These are phyloP conservation scores for Infundibulicybe gibba DNA, from an alignment of 768 basidiomycete species.

Conservation along the genomic window DNA sequence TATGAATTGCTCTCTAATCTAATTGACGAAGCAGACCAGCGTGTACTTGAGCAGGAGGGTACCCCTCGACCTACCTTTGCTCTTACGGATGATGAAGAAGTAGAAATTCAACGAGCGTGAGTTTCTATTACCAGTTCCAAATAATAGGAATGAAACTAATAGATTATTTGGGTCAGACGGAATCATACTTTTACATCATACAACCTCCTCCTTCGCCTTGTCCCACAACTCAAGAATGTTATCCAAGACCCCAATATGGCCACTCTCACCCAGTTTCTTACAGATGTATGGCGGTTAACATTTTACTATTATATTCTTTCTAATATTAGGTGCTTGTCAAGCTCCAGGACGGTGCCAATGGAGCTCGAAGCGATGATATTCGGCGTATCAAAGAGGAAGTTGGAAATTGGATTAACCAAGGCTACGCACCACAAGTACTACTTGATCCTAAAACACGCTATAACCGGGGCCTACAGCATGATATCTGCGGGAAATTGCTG, in stretches of 20 bases:
- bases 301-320: neutral
- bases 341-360: conserved; percentile 19
- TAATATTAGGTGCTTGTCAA: conserved; percentile 3
- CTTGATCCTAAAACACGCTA: conserved; percentile 4
- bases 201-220: neutral
- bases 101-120: neutral
- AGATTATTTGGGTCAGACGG: too few species aligned
- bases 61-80: too few species aligned
- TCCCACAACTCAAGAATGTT: neutral
- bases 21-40: neutral
- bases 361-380: conserved; percentile 18
- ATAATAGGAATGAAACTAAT: neutral
- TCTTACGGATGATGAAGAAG: neutral
- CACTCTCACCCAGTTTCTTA: too few species aligned
- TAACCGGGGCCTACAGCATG: conserved; percentile 17
- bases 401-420: conserved; percentile 15
- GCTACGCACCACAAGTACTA: conserved; percentile 1
- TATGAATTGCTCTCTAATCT: neutral
- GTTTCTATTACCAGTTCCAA: too few species aligned
- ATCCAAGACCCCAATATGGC: too few species aligned
- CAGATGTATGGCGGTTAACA: neutral
- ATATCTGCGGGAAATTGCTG: conserved; percentile 19
- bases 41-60: too few species aligned
- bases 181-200: neutral
- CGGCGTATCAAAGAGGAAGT: conserved; percentile 12